A percentile compares a stretch with the other conserved stretches of the same genome.
Evolutionary conservation across 164 flowering plant genomes (phyloP).

Genomic region (Tetracentron sinense): DNA sequence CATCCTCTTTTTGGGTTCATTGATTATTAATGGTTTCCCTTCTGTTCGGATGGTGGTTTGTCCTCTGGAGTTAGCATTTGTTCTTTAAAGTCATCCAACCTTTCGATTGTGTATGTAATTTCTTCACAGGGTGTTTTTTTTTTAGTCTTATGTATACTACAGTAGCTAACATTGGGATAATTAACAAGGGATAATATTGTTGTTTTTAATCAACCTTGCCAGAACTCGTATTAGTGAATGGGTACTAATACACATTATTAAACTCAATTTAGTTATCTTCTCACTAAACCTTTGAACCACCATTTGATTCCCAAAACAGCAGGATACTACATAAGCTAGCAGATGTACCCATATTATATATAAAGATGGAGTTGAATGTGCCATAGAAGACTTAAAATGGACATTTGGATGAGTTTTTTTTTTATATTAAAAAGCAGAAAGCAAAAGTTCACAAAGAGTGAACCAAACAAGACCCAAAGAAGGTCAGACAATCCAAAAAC

Average conservation of each 20-base stretch:
- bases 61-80: neutral
- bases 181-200: too few relatives aligned
- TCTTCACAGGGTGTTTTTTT: neutral
- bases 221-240: too few relatives aligned
- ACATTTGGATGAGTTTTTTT: neutral
- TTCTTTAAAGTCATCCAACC: neutral
- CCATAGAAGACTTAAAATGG: too few relatives aligned
- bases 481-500: too few relatives aligned
- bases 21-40: too few relatives aligned
- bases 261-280: neutral
- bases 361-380: neutral
- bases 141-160: neutral
- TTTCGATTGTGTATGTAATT: neutral
- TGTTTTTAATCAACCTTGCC: too few relatives aligned
- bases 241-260: too few relatives aligned
- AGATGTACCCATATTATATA: neutral
- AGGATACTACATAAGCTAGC: neutral
- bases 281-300: neutral
- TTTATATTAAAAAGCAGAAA: too few relatives aligned
- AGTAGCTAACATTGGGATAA: too few relatives aligned
- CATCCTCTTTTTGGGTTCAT: neutral
- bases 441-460: too few relatives aligned
- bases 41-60: too few relatives aligned
- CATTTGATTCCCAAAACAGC: neutral
- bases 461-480: too few relatives aligned